Conservation (phyloP, 2,329 filamentous ascomycete species). For the Rhinocladiella similis region DNA sequence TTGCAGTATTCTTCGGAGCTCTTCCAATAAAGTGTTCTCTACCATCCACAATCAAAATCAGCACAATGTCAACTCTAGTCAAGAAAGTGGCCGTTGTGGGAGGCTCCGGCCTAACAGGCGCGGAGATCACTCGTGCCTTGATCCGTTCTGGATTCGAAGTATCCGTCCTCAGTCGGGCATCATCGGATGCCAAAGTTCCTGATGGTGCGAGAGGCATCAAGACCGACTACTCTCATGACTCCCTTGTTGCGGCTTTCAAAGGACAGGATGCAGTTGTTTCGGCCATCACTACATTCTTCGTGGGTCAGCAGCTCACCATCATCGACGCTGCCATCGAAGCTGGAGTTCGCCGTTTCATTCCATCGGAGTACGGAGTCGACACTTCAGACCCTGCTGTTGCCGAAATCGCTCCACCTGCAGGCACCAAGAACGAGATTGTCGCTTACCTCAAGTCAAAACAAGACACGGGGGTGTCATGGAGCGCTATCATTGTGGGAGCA, state of each 20-base stretch:
- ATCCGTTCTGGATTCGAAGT: constrained; percentile 24
- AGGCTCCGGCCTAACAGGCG: constrained; percentile 6
- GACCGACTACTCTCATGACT: constrained; percentile 30
- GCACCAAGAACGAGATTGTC: constrained; percentile 35
- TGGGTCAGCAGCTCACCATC: constrained; percentile 33
- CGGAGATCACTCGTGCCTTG: constrained; percentile 5
- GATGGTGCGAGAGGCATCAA: constrained; percentile 26
- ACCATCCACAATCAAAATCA: too few species aligned
- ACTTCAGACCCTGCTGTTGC: constrained; percentile 31
- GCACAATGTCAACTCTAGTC: constrained; percentile 8
- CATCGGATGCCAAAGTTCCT: constrained; percentile 26
- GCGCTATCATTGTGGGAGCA: constrained; percentile 56
- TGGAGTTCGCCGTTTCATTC: constrained; percentile 37
- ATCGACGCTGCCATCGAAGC: constrained; percentile 35
- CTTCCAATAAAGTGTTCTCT: background rate
- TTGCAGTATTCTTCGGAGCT: background rate
- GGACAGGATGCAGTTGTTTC: constrained; percentile 33
- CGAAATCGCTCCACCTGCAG: constrained; percentile 31
- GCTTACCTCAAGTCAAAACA: constrained; percentile 56
- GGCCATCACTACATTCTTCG: constrained; percentile 16
- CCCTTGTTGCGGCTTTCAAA: constrained; percentile 27
- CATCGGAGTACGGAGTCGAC: constrained; percentile 36
- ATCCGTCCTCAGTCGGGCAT: constrained; percentile 31
- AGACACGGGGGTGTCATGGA: constrained; percentile 57
- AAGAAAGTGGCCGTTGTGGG: constrained; percentile 10